A percentile compares a stretch with the other conserved stretches of the same genome.
phyloP scores from a whole-genome alignment of 2,329 filamentous ascomycete species.

The Fusarium newnesense region DNA sequence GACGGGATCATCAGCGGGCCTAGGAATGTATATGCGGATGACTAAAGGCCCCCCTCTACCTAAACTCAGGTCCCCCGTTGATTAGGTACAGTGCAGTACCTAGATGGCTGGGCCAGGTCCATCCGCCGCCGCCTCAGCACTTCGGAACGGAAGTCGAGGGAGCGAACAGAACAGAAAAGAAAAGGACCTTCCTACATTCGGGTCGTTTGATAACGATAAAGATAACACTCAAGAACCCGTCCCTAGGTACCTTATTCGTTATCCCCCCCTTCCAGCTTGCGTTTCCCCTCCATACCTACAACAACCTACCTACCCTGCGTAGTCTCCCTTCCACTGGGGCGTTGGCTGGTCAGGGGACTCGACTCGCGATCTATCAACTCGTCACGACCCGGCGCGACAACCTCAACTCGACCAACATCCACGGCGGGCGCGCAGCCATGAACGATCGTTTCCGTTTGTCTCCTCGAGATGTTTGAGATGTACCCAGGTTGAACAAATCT shows the following conservation, averaged over 20 bases:
- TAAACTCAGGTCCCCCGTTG: conserved; percentile 10
- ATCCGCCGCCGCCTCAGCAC: conserved; percentile 11
- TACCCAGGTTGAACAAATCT: conserved; percentile 17
- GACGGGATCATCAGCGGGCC: conserved; percentile 26
- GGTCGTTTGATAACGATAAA: conserved; percentile 32
- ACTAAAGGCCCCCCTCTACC: conserved; percentile 23
- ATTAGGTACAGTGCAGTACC: neutral
- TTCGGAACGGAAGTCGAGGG: conserved; percentile 18
- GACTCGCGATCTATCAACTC: conserved; percentile 1
- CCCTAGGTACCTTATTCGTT: neutral
- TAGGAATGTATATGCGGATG: conserved; percentile 34
- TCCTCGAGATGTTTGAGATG: conserved; percentile 40
- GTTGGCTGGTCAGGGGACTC: conserved; percentile 28
- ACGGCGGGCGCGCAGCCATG: conserved; percentile 41
- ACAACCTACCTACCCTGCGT: neutral
- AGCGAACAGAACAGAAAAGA: conserved; percentile 1
- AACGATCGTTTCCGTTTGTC: conserved; percentile 17
- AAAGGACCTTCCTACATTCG: conserved; percentile 21
- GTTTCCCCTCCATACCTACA: neutral
- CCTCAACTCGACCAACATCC: conserved; percentile 5
- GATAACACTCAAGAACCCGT: conserved; percentile 4
- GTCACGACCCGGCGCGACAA: conserved; percentile 7
- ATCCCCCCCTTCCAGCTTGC: neutral
- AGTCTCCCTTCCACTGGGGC: conserved; percentile 23
- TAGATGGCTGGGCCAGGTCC: neutral